These are phyloP conservation scores for Solanum habrochaites DNA, from an alignment of 257 asterid genomes.

Conservation along the genomic window DNA sequence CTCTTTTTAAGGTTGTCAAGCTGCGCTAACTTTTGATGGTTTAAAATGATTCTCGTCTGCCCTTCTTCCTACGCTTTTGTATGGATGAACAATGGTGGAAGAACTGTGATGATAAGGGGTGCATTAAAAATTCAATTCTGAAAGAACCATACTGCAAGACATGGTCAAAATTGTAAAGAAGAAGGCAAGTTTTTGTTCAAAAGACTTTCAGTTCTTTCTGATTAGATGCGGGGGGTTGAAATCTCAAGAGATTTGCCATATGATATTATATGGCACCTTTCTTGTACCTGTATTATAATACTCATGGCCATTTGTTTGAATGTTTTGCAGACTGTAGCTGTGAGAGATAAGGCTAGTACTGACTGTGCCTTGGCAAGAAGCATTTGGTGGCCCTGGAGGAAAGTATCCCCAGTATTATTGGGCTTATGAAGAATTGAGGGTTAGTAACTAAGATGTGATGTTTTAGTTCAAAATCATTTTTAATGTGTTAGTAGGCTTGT, in stretches of 20 bases:
- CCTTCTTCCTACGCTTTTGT: constrained; percentile 35
- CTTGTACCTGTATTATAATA: not conserved
- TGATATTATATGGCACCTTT: not conserved
- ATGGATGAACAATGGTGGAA: constrained; percentile 94
- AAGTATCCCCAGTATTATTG: constrained; percentile 74
- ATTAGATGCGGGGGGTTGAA: too few relatives aligned
- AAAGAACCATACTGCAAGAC: constrained; percentile 68
- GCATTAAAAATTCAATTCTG: constrained; percentile 90
- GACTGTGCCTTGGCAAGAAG: constrained; percentile 87
- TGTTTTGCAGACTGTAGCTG: constrained; percentile 68
- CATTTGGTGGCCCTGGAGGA: constrained; percentile 87
- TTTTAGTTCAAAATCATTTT: not conserved
- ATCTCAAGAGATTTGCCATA: not conserved
- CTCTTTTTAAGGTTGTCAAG: not conserved
- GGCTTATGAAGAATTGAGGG: constrained; percentile 91
- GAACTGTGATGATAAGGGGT: constrained; percentile 86
- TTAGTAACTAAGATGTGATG: constrained; percentile 4
- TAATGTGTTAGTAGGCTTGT: not conserved
- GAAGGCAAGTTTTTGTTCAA: constrained; percentile 35
- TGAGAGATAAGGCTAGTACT: constrained; percentile 58
- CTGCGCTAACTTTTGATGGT: not conserved
- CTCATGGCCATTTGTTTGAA: not conserved
- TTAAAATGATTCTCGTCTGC: not conserved
- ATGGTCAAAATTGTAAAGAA: constrained; percentile 89
- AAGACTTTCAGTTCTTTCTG: not conserved